Base-by-base conservation (phyloP, 2,329 filamentous ascomycete species). In the Chrysoporthe cubensis region DNA sequence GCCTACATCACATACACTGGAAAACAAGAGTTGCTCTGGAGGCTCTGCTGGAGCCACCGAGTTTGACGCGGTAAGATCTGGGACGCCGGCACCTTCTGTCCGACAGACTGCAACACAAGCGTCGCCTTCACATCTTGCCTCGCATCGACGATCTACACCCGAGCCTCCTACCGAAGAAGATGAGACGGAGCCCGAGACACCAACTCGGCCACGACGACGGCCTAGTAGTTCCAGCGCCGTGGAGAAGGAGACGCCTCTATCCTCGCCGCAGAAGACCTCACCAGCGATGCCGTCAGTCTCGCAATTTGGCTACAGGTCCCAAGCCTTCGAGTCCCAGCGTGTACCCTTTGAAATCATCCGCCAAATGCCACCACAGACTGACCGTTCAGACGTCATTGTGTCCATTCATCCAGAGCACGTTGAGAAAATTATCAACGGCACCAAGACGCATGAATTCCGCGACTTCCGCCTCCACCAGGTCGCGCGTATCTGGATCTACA, bases 401-500 rank as follows among this genome's bases (percentile, higher is more conserved):
- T 83, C 83, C 16, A 78, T 88, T 3, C 76, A 82, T 46, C 77
- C 80, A 0, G 74, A 82, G 8, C 80, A 83, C 2, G 80, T 88
- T n/a, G 73, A 78, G 7, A 75, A 80, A 14, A 85, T 91, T 44
- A 71, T 84, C 11, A 75, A 80, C 11, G 83, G 87, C 1, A 78
- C 76, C 2, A 84, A 85, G 65, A 80, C 87, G 65, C 83, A 89
- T 72, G 81, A 90, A 64, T 85, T 86, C 68, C 81, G 88, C 56
- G 77, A 79, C 18, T 89, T 86, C 78, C 83, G 80, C 61, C 82
- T 91, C 32, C 86, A 87, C 1, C 74, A 82, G 18, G 85, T 89
- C 5, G 79, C 77, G 21, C 86, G 88, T n/a, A 81, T 90, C 72
- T 91, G 89, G 89, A 79, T 91, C 18, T 88, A 89, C 71, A 80